Conservation (phyloP, 352 stramenopile genomes). For the Plasmopara viticola region DNA sequence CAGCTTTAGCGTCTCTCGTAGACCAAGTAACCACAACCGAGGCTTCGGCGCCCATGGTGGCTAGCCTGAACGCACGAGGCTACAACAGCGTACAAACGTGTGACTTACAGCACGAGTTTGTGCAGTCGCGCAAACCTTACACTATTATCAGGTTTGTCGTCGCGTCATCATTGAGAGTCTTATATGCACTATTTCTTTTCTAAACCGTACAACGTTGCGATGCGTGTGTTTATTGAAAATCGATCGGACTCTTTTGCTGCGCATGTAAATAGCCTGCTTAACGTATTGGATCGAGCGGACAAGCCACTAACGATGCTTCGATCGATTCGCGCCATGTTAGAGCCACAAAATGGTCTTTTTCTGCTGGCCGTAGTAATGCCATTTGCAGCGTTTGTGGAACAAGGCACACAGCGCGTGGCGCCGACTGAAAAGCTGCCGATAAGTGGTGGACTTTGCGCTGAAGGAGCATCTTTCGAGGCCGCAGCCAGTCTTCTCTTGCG, state of each 20-base stretch:
- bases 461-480: constrained; percentile 62
- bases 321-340: constrained; percentile 68
- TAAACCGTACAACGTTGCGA: constrained; percentile 17
- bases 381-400: constrained; percentile 78
- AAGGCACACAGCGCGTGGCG: constrained; percentile 52
- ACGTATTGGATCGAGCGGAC: constrained; percentile 77
- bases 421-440: constrained; percentile 67
- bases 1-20: constrained; percentile 68
- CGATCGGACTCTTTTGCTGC: constrained; percentile 6
- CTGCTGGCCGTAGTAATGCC: constrained; percentile 73
- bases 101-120: constrained; percentile 58
- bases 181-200: constrained; percentile 18
- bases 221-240: constrained; percentile 24
- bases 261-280: constrained; percentile 47
- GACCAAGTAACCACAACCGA: constrained; percentile 65
- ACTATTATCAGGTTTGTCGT: constrained; percentile 69
- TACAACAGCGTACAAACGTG: constrained; percentile 75
- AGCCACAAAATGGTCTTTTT: constrained; percentile 66
- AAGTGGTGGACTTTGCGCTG: constrained; percentile 48
- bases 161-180: constrained; percentile 1
- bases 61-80: constrained; percentile 59
- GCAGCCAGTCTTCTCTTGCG: constrained; percentile 49
- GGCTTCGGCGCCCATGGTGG: constrained; percentile 75
- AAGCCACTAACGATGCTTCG: constrained; percentile 72
- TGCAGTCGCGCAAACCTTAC: constrained; percentile 63